These are phyloP conservation scores for Alternaria viburni DNA, from an alignment of 2,329 filamentous ascomycete genomes.

Conservation along the genomic window DNA sequence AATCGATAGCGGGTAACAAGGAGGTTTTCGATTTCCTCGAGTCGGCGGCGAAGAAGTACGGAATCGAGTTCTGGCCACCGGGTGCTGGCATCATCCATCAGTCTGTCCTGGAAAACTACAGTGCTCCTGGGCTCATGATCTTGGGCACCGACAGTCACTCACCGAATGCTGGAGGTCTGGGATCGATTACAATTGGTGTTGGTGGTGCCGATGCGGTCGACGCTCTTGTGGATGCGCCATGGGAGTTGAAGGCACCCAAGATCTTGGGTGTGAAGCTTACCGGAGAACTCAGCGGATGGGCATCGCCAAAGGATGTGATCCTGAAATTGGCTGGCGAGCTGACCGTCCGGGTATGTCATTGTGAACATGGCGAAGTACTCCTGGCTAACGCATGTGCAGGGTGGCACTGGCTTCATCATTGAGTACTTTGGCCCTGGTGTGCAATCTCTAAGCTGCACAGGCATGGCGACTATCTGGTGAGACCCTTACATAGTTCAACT, in stretches of 20 bases:
- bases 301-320: slow-evolving; percentile 94
- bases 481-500: not conserved
- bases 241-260: slow-evolving; percentile 96
- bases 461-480: slow-evolving; percentile 82
- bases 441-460: slow-evolving; percentile 85
- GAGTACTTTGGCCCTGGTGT: slow-evolving; percentile 94
- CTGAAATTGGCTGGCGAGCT: slow-evolving; percentile 85
- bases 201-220: slow-evolving; percentile 97
- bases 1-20: slow-evolving; percentile 88
- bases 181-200: slow-evolving; percentile 93
- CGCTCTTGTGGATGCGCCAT: slow-evolving; percentile 92
- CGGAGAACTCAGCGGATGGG: slow-evolving; percentile 87
- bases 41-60: slow-evolving; percentile 68
- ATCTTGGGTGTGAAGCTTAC: slow-evolving; percentile 84
- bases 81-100: slow-evolving; percentile 72
- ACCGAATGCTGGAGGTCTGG: slow-evolving; percentile 93
- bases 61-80: slow-evolving; percentile 53
- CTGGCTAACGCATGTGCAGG: slow-evolving; percentile 50
- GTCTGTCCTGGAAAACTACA: slow-evolving; percentile 97
- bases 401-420: slow-evolving; percentile 92
- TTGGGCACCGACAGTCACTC: slow-evolving; percentile 97
- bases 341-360: slow-evolving; percentile 71
- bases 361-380: not conserved
- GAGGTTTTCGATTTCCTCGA: slow-evolving; percentile 98
- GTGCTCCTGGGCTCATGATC: slow-evolving; percentile 98